Conservation (phyloP, 2,329 filamentous ascomycete genomes). For the Cryphonectria japonica region DNA sequence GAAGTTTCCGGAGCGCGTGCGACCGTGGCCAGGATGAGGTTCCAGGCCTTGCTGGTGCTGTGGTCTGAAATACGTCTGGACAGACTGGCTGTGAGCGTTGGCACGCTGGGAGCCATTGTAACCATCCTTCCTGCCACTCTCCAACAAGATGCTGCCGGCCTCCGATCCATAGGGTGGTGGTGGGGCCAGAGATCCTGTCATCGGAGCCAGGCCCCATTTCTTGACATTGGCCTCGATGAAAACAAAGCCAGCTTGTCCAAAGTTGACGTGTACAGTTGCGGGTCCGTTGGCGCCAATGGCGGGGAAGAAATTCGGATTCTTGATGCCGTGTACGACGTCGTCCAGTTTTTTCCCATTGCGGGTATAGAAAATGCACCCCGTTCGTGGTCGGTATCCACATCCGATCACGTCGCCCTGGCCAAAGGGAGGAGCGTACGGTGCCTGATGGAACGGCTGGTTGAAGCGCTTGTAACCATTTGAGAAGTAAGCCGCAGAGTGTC, state of each 20-base stretch:
- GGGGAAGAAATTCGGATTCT: constrained; percentile 96
- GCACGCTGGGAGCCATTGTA: constrained; percentile 44
- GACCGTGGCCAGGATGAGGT: constrained; percentile 63
- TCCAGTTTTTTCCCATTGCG: constrained; percentile 97
- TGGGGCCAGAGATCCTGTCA: constrained; percentile 91
- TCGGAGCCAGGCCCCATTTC: constrained; percentile 97
- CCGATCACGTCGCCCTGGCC: constrained; percentile 96
- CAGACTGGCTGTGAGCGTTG: constrained; percentile 53
- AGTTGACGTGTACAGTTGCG: constrained; percentile 92
- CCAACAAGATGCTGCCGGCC: constrained; percentile 92
- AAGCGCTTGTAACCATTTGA: constrained; percentile 85
- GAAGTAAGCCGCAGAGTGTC: constrained; percentile 87
- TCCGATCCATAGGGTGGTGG: constrained; percentile 97
- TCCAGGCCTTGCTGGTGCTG: constrained; percentile 49
- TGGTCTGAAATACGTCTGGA: constrained; percentile 45
- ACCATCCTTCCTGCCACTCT: constrained; percentile 73
- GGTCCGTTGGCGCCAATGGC: constrained; percentile 96
- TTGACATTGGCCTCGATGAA: constrained; percentile 99
- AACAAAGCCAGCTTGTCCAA: constrained; percentile 96
- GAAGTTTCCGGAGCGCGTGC: constrained; percentile 76
- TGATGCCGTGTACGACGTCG: constrained; percentile 89
- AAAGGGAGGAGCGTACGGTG: constrained; percentile 79
- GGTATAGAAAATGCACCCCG: constrained; percentile 95
- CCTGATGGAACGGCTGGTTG: constrained; percentile 87
- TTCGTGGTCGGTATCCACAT: constrained; percentile 91